phyloP scores from a whole-genome alignment of 176 grass and related monocot genomes.

The Rhynchospora pubera region DNA sequence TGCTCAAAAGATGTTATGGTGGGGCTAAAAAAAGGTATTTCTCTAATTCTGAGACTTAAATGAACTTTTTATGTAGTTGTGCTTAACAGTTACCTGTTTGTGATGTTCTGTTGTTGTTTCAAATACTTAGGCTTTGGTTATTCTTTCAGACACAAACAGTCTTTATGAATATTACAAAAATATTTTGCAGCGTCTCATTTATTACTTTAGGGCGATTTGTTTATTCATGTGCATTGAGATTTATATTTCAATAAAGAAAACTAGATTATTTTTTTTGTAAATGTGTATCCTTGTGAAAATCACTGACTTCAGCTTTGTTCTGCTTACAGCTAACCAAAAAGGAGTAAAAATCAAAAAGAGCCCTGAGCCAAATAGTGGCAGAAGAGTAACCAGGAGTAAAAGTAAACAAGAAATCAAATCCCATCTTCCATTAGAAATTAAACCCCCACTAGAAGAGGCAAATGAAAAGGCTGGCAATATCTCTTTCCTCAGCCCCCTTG shows the following conservation, averaged over 20 bases:
- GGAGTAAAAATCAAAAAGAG: not conserved
- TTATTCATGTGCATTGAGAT: not conserved
- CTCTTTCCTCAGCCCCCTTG: constrained; percentile 34
- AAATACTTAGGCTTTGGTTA: not conserved
- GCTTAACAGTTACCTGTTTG: not conserved
- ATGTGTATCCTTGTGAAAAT: not conserved
- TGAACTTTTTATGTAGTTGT: not conserved
- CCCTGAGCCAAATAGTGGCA: not conserved
- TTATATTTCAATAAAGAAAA: not conserved
- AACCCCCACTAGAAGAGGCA: not conserved
- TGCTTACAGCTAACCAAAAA: constrained; percentile 22
- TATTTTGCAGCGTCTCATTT: not conserved
- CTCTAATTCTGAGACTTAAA: not conserved
- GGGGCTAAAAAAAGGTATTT: constrained; percentile 23
- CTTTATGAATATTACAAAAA: not conserved
- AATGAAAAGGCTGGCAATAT: not conserved
- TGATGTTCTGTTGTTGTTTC: not conserved
- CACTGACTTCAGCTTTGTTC: not conserved
- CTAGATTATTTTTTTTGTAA: not conserved
- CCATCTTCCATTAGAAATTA: not conserved
- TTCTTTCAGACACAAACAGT: not conserved
- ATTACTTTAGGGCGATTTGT: not conserved
- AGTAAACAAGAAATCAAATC: constrained; percentile 9
- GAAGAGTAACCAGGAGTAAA: constrained; percentile 13
- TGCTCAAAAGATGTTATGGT: constrained; percentile 13